Percentiles rank a stretch among this genome's conserved stretches.
Evolutionary conservation across 305 asterid genomes (phyloP).

Genomic region (Fraxinus angustifolia): DNA sequence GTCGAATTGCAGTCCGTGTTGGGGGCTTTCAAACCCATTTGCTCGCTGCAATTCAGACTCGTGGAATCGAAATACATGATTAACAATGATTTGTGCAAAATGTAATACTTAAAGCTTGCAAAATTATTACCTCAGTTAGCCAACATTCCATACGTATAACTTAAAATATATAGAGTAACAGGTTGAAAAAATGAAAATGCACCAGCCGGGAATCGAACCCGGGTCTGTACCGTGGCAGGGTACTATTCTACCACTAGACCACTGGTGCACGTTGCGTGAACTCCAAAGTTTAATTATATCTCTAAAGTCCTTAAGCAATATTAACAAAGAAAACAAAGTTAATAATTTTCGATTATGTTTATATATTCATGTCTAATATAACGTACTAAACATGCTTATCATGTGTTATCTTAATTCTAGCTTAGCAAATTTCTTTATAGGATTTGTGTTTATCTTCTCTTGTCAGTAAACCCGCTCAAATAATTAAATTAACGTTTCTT

Average conservation of each 20-base stretch:
- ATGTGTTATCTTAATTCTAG: background rate
- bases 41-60: constrained; percentile 19
- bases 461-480: background rate
- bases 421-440: background rate
- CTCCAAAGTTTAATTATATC: too few species aligned
- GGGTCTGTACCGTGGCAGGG: constrained; percentile 81
- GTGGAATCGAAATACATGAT: background rate
- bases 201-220: constrained; percentile 78
- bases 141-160: too few species aligned
- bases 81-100: background rate
- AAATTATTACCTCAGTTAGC: too few species aligned
- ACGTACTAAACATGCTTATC: background rate
- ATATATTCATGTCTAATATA: too few species aligned
- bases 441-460: background rate
- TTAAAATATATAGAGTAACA: too few species aligned
- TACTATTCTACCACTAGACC: constrained; percentile 78
- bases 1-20: background rate
- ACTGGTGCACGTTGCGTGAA: constrained; percentile 39
- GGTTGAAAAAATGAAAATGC: background rate
- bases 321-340: background rate
- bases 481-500: background rate
- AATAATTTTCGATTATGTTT: too few species aligned
- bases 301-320: too few species aligned
- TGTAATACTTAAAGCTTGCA: too few species aligned
- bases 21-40: background rate